Evolutionary conservation across 192 early-diverging fungal genomes (phyloP).

Genomic region (Coemansia sp.): DNA sequence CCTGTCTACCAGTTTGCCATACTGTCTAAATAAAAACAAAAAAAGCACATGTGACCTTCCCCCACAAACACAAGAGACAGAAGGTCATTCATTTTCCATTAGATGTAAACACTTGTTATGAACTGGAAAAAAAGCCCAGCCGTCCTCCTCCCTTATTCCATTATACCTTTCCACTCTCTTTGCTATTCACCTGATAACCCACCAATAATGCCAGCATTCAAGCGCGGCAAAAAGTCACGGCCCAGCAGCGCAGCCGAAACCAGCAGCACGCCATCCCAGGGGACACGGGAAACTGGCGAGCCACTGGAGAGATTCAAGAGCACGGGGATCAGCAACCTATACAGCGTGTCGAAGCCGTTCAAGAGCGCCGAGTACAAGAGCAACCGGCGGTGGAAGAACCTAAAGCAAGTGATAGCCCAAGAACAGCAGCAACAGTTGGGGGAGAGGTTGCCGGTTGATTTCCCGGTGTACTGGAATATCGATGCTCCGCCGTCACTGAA

Average conservation of each 20-base stretch:
- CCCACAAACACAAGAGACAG: too few relatives aligned
- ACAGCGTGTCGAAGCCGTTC: constrained; percentile 64
- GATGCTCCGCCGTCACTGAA: constrained; percentile 81
- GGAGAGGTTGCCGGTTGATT: constrained; percentile 57
- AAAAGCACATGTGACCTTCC: too few relatives aligned
- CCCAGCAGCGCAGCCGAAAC: constrained; percentile 52
- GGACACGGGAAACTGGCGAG: constrained; percentile 25
- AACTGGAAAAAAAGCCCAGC: too few relatives aligned
- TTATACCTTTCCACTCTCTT: not conserved
- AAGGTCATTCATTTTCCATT: too few relatives aligned
- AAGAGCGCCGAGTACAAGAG: constrained; percentile 67
- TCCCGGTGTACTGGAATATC: constrained; percentile 77
- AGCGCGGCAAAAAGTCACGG: constrained; percentile 48
- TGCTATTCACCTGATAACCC: not conserved
- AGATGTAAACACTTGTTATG: too few relatives aligned
- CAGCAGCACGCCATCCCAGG: constrained; percentile 22
- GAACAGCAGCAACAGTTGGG: constrained; percentile 58
- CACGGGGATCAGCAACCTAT: constrained; percentile 47
- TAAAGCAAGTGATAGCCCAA: constrained; percentile 77
- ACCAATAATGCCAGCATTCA: constrained; percentile 33
- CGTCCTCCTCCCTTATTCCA: not conserved
- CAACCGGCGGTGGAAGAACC: constrained; percentile 71
- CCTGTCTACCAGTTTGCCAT: too few relatives aligned
- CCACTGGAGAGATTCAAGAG: constrained; percentile 39
- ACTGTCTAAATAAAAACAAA: too few relatives aligned